These are phyloP conservation scores for Candida methanosorbosa DNA, from an alignment of 805 yeast species.

Conservation along the genomic window DNA sequence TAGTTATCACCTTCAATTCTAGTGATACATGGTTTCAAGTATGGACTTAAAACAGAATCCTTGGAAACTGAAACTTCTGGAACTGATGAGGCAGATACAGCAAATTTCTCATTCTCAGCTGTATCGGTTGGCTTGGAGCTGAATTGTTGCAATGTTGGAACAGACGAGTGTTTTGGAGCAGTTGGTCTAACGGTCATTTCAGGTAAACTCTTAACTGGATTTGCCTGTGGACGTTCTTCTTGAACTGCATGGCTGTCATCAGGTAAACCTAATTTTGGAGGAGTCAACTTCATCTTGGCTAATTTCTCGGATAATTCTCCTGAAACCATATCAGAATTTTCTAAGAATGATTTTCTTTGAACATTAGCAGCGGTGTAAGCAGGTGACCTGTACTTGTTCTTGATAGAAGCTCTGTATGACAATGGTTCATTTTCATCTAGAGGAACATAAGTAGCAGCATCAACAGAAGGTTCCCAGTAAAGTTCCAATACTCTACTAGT, in stretches of 20 bases:
- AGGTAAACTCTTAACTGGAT: conserved; percentile 20
- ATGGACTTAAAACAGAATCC: conserved; percentile 41
- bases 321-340: conserved; percentile 22
- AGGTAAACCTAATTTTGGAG: conserved; percentile 34
- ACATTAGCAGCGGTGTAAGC: conserved; percentile 62
- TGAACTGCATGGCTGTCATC: neutral
- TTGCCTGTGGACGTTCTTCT: conserved; percentile 4
- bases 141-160: neutral
- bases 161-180: conserved; percentile 4
- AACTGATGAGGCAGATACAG: conserved; percentile 6
- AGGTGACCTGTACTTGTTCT: conserved; percentile 67
- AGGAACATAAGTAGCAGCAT: conserved; percentile 85
- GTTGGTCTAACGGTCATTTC: conserved; percentile 14
- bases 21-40: conserved; percentile 46
- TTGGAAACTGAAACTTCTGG: conserved; percentile 6
- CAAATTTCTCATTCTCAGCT: too few relatives aligned
- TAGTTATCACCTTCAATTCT: conserved; percentile 52
- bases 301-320: conserved; percentile 42
- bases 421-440: conserved; percentile 78
- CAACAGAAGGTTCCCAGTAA: conserved; percentile 89
- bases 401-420: conserved; percentile 69
- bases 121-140: too few relatives aligned
- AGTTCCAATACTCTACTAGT: conserved; percentile 59
- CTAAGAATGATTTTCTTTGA: conserved; percentile 31
- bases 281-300: conserved; percentile 36